Conservation (phyloP, 805 yeast species). For the Metschnikowia henanensis region DNA sequence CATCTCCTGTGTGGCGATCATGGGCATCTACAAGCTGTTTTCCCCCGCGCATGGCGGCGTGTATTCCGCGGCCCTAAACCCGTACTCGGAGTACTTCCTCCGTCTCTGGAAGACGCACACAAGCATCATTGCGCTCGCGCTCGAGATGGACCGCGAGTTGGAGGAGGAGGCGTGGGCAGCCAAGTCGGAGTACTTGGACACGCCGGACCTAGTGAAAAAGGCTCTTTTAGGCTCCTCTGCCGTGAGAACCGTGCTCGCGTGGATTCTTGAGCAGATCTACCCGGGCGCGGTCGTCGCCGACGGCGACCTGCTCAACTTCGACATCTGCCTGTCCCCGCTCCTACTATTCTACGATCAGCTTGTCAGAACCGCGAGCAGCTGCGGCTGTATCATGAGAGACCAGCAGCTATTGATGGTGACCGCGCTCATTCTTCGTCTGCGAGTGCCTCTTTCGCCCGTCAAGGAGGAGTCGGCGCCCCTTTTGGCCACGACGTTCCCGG, state of each 20-base stretch:
- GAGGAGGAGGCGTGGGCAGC: slow-evolving; percentile 31
- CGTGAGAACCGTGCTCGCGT: slow-evolving; percentile 58
- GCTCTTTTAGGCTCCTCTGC: slow-evolving; percentile 62
- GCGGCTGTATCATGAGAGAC: slow-evolving; percentile 60
- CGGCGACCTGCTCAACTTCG: slow-evolving; percentile 39
- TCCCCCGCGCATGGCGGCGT: slow-evolving; percentile 22
- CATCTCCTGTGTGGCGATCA: slow-evolving; percentile 32
- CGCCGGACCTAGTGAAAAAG: slow-evolving; percentile 34
- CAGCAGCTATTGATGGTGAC: slow-evolving; percentile 59
- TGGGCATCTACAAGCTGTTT: slow-evolving; percentile 34
- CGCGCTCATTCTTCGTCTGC: slow-evolving; percentile 34
- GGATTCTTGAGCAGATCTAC: slow-evolving; percentile 48
- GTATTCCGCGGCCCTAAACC: slow-evolving; percentile 52
- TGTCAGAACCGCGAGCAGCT: slow-evolving; percentile 54
- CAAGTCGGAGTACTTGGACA: slow-evolving; percentile 22
- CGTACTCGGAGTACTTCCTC: slow-evolving; percentile 57
- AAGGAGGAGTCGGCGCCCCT: slow-evolving; percentile 5
- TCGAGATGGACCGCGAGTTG: slow-evolving; percentile 48
- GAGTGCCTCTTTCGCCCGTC: slow-evolving; percentile 19
- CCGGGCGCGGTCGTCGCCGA: slow-evolving; percentile 3
- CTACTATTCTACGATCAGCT: slow-evolving; percentile 64
- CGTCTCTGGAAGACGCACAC: slow-evolving; percentile 70
- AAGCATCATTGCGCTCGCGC: slow-evolving; percentile 54
- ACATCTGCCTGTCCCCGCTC: slow-evolving; percentile 57
- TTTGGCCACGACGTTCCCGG: slow-evolving; percentile 8